phyloP scores from a whole-genome alignment of 225 moss, liverwort and hornwort species.

The Straminergon stramineum region DNA sequence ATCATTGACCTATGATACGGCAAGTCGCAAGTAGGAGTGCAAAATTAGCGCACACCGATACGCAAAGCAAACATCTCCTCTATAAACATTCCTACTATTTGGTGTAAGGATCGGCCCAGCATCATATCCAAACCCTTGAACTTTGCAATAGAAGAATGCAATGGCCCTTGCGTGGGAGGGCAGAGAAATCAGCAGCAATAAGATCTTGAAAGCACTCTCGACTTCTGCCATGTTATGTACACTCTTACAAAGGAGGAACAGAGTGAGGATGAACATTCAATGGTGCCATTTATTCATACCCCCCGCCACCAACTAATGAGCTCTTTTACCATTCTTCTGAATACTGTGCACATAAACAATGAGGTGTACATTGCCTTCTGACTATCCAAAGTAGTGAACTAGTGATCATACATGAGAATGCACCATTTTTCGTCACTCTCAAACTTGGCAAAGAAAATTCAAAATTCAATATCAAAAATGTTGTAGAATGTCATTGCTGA shows the following conservation, averaged over 20 bases:
- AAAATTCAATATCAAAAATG: neutral
- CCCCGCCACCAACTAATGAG: neutral
- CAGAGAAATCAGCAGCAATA: neutral
- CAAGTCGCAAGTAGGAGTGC: neutral
- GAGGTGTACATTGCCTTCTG: constrained; percentile 30
- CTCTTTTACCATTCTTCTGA: neutral
- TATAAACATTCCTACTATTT: neutral
- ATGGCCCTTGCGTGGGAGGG: neutral
- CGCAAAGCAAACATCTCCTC: neutral
- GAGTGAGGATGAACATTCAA: neutral
- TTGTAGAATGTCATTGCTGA: constrained; percentile 8
- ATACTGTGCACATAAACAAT: constrained; percentile 38
- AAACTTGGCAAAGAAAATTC: neutral
- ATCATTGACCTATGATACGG: neutral
- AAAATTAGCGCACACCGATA: neutral
- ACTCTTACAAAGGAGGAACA: neutral
- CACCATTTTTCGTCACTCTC: constrained; percentile 26
- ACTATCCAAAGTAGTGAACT: neutral
- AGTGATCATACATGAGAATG: neutral
- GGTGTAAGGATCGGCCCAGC: neutral
- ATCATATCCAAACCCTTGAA: neutral
- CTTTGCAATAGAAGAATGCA: neutral
- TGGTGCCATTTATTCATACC: neutral
- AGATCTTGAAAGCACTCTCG: neutral
- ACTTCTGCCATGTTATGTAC: neutral